Conservation (phyloP, 345 rosid genomes). For the Syzygium oleosum region DNA sequence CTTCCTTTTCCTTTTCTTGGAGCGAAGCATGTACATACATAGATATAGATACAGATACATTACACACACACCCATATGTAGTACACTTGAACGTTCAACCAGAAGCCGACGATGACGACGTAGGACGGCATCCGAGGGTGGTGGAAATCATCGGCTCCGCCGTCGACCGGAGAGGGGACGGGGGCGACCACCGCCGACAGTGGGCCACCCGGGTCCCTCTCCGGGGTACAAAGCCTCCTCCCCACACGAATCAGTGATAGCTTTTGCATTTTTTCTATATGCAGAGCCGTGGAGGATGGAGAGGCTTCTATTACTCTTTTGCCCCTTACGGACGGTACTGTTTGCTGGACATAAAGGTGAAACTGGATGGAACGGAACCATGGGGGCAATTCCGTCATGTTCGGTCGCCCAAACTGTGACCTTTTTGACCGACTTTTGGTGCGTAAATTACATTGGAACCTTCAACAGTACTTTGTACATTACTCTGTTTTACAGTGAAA, state of each 20-base stretch:
- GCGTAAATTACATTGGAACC: background rate
- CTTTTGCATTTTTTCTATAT: background rate
- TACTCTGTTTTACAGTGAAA: background rate
- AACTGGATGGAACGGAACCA: background rate
- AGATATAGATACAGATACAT: background rate
- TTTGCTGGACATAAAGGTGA: background rate
- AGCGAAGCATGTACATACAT: background rate
- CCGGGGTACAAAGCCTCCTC: background rate
- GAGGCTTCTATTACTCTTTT: background rate
- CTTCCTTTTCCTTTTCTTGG: background rate
- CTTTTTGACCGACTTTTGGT: background rate
- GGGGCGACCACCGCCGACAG: background rate
- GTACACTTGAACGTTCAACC: background rate
- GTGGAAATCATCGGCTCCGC: background rate
- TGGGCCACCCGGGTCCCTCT: background rate
- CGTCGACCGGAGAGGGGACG: background rate
- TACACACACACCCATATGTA: background rate
- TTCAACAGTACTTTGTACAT: background rate
- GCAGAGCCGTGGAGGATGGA: background rate
- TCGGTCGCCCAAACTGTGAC: background rate
- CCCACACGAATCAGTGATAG: background rate
- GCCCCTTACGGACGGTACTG: background rate
- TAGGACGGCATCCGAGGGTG: background rate
- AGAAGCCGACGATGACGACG: background rate
- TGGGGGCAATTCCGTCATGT: background rate